Evolutionary conservation across 352 stramenopile genomes (phyloP).

Genomic region (Ophiocytium majus): DNA sequence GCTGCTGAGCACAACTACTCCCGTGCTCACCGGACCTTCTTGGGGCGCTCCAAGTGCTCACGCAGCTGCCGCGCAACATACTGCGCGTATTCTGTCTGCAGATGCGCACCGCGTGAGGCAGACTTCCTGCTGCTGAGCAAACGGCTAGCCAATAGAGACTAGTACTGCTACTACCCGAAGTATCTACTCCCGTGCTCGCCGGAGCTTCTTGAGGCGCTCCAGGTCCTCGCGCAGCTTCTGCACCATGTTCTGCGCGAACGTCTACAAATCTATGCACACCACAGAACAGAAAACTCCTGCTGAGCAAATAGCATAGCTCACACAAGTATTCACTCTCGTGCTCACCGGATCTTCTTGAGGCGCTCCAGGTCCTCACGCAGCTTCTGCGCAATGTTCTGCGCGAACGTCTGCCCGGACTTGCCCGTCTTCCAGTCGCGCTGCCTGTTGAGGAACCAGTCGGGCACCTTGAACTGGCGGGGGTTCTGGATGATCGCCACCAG

Average conservation of each 20-base stretch:
- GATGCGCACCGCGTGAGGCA: too few relatives aligned
- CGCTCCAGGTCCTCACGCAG: slow-evolving; percentile 98
- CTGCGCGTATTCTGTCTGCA: too few relatives aligned
- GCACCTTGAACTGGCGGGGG: slow-evolving; percentile 99
- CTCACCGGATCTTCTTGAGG: slow-evolving; percentile 97
- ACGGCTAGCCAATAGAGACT: too few relatives aligned
- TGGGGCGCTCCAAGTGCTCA: slow-evolving; percentile 98
- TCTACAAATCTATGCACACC: too few relatives aligned
- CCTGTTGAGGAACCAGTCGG: slow-evolving; percentile 99
- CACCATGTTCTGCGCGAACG: slow-evolving; percentile 97
- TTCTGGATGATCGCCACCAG: slow-evolving; percentile 99
- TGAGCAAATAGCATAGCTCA: too few relatives aligned
- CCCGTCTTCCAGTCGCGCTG: slow-evolving; percentile 99
- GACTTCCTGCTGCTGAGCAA: too few relatives aligned
- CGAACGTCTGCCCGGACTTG: slow-evolving; percentile 97
- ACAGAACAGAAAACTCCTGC: too few relatives aligned
- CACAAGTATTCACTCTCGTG: too few relatives aligned
- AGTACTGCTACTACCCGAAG: too few relatives aligned
- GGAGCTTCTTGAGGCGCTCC: slow-evolving; percentile 99
- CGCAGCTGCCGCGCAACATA: slow-evolving; percentile 96
- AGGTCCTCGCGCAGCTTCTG: slow-evolving; percentile 98
- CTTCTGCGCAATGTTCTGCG: slow-evolving; percentile 96
- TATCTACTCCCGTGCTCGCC: too few relatives aligned
- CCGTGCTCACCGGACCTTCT: slow-evolving; percentile 92
- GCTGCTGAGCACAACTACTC: too few relatives aligned